These are phyloP conservation scores for Trametes coccinea DNA, from an alignment of 768 basidiomycete genomes.

Conservation along the genomic window DNA sequence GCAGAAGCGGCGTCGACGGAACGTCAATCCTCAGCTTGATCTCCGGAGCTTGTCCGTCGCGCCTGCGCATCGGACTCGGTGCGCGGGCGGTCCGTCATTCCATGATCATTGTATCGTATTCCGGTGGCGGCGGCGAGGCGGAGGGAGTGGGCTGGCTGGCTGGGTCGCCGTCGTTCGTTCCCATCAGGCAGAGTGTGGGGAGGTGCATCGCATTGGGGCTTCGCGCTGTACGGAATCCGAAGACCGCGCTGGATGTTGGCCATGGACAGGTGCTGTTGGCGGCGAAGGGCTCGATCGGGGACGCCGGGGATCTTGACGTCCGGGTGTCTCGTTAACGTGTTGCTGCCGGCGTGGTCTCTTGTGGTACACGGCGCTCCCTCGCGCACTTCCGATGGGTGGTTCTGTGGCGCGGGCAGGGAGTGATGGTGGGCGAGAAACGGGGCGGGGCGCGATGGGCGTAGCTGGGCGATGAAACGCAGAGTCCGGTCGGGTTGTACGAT, in stretches of 20 bases:
- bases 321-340: background rate
- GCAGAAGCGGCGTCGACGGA: conserved; percentile 26
- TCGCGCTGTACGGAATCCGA: conserved; percentile 12
- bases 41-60: background rate
- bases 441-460: background rate
- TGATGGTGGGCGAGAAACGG: background rate
- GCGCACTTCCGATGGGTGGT: background rate
- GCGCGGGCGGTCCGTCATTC: background rate
- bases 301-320: conserved; percentile 17
- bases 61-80: background rate
- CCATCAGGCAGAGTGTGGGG: conserved; percentile 7
- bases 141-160: background rate
- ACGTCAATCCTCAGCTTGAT: conserved; percentile 27
- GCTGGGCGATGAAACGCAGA: conserved; percentile 9
- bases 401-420: background rate
- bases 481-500: conserved; percentile 1
- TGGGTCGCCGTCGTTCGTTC: background rate
- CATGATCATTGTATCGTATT: background rate
- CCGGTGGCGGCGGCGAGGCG: background rate
- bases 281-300: conserved; percentile 19
- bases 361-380: background rate
- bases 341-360: background rate
- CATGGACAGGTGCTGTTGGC: background rate
- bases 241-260: conserved; percentile 1
- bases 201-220: conserved; percentile 13